A percentile compares a stretch with the other conserved stretches of the same genome.
Conservation (phyloP, 148 eudicot genomes). For the Dianthus caryophyllus region DNA sequence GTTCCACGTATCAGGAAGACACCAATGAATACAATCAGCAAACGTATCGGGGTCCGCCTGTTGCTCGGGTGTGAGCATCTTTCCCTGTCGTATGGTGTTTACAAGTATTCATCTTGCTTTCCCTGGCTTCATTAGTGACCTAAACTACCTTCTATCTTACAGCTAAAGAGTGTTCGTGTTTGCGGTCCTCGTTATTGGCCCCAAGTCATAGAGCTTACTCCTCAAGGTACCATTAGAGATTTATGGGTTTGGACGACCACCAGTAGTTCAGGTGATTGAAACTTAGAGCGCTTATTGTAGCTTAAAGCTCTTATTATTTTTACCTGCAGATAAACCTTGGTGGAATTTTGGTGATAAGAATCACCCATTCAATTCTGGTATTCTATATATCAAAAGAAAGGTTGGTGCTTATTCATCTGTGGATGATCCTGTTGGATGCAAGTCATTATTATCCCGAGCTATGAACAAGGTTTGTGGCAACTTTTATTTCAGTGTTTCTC, state of each 20-base stretch:
- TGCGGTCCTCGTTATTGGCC: slow-evolving; percentile 99
- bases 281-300: slow-evolving; percentile 9
- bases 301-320: too few species aligned
- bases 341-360: slow-evolving; percentile 72
- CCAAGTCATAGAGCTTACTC: slow-evolving; percentile 80
- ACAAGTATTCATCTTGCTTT: slow-evolving; percentile 1
- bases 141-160: slow-evolving; percentile 27
- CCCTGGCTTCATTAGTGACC: slow-evolving; percentile 6
- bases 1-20: slow-evolving; percentile 94
- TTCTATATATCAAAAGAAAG: slow-evolving; percentile 81
- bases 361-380: slow-evolving; percentile 86
- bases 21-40: slow-evolving; percentile 97
- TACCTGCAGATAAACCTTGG: slow-evolving; percentile 81
- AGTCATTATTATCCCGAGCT: slow-evolving; percentile 83
- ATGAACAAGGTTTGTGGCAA: slow-evolving; percentile 71
- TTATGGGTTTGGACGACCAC: background rate
- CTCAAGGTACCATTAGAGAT: slow-evolving; percentile 57
- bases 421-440: slow-evolving; percentile 94
- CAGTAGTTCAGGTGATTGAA: slow-evolving; percentile 12
- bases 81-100: slow-evolving; percentile 87
- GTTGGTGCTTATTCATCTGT: slow-evolving; percentile 97
- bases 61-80: slow-evolving; percentile 63
- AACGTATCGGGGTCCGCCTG: slow-evolving; percentile 58
- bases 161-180: slow-evolving; percentile 82
- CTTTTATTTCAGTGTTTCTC: background rate